Percentiles rank a stretch among this genome's conserved stretches.
phyloP scores from a whole-genome alignment of 1,139 yeast genomes.

The Sugiyamaella neomexicana region DNA sequence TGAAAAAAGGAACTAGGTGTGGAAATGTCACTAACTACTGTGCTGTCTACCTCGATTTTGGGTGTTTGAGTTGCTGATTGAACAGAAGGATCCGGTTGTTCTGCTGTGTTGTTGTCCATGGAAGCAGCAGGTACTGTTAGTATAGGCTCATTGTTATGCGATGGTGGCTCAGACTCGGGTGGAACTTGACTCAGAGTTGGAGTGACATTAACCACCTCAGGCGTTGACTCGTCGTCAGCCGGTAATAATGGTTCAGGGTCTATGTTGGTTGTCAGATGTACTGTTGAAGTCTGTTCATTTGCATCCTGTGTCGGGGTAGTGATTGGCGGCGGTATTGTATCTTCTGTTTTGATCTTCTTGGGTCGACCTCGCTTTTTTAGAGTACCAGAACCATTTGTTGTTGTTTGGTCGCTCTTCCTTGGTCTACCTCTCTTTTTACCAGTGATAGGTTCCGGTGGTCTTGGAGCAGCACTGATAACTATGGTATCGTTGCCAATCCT shows the following conservation, averaged over 20 bases:
- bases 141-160: too few relatives aligned
- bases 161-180: too few relatives aligned
- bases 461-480: slow-evolving; percentile 14
- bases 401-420: slow-evolving; percentile 29
- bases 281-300: too few relatives aligned
- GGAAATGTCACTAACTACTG: too few relatives aligned
- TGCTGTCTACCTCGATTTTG: too few relatives aligned
- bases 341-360: slow-evolving; percentile 2
- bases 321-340: not conserved
- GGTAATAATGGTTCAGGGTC: not conserved
- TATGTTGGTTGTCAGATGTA: not conserved
- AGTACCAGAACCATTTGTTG: not conserved
- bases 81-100: too few relatives aligned
- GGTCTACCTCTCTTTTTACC: slow-evolving; percentile 38
- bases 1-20: too few relatives aligned
- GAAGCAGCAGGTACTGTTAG: not conserved
- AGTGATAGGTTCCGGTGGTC: slow-evolving; percentile 14
- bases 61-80: too few relatives aligned
- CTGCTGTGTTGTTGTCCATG: not conserved
- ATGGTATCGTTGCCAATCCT: slow-evolving; percentile 4
- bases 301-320: too few relatives aligned
- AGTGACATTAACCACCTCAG: too few relatives aligned
- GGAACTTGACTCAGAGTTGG: too few relatives aligned
- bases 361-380: slow-evolving; percentile 18
- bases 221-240: too few relatives aligned